These are phyloP conservation scores for Glycine tomentella DNA, from an alignment of 306 rosid species.

Conservation along the genomic window DNA sequence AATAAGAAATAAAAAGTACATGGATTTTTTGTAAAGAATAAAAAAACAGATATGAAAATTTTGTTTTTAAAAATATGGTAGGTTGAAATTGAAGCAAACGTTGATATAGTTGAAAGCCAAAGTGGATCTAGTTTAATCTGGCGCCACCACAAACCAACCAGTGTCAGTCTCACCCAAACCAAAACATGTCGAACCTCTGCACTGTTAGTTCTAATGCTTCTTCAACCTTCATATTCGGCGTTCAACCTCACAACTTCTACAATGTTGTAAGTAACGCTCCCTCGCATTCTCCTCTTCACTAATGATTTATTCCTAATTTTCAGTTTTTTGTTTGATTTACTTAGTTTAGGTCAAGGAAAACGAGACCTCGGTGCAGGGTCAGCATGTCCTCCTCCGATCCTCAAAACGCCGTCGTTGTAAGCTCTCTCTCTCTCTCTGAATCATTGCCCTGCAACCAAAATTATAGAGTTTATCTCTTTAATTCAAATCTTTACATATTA, in stretches of 20 bases:
- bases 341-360: slow-evolving; percentile 39
- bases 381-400: slow-evolving; percentile 65
- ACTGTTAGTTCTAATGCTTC: neutral
- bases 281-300: too few relatives aligned
- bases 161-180: neutral
- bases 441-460: neutral
- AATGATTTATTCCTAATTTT: neutral
- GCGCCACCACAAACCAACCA: slow-evolving; percentile 5
- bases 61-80: neutral
- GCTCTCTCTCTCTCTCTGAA: slow-evolving; percentile 34
- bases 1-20: too few relatives aligned
- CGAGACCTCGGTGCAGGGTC: slow-evolving; percentile 36
- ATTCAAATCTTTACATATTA: neutral
- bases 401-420: slow-evolving; percentile 64
- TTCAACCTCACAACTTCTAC: neutral
- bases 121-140: neutral
- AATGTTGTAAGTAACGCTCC: neutral
- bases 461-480: slow-evolving; percentile 13
- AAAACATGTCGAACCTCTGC: slow-evolving; percentile 42
- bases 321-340: neutral
- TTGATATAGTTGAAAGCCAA: neutral
- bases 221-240: slow-evolving; percentile 22
- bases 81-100: slow-evolving; percentile 18
- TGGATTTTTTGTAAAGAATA: too few relatives aligned
- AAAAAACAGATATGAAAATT: too few relatives aligned